phyloP scores from a whole-genome alignment of 2,329 filamentous ascomycete species.

The Colletotrichum acutatum region DNA sequence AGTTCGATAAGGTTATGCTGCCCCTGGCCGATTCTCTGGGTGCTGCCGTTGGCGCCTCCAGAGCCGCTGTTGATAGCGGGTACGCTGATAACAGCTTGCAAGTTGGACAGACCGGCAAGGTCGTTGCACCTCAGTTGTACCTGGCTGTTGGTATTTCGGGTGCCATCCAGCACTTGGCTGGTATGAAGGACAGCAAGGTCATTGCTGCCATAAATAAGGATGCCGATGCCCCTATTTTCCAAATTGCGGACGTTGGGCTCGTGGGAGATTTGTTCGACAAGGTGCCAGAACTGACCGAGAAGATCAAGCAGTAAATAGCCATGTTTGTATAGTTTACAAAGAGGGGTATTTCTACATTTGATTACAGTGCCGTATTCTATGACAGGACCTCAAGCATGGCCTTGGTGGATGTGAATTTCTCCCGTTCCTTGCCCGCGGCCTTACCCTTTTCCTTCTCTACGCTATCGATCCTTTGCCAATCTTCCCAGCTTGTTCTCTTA shows the following conservation, averaged over 20 bases:
- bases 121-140: conserved; percentile 95
- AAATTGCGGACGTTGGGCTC: conserved; percentile 94
- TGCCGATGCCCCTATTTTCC: conserved; percentile 95
- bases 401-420: conserved; percentile 70
- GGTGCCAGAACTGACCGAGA: conserved; percentile 95
- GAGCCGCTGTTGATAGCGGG: conserved; percentile 95
- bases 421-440: conserved; percentile 78
- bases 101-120: conserved; percentile 98
- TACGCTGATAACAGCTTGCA: conserved; percentile 99
- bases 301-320: conserved; percentile 70
- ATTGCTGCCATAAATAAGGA: conserved; percentile 99
- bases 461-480: conserved; percentile 87
- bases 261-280: conserved; percentile 96
- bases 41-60: conserved; percentile 94
- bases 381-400: conserved; percentile 66
- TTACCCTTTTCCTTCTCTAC: conserved; percentile 77
- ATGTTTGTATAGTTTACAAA: conserved; percentile 7
- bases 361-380: conserved; percentile 47
- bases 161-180: conserved; percentile 96
- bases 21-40: conserved; percentile 92
- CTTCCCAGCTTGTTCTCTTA: conserved; percentile 77
- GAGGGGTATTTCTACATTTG: background rate
- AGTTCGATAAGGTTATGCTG: conserved; percentile 93
- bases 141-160: conserved; percentile 96
- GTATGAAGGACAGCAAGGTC: conserved; percentile 99